Percentiles rank a stretch among this genome's conserved stretches.
phyloP scores from a whole-genome alignment of 2,329 filamentous ascomycete genomes.

The Alternaria sp. region DNA sequence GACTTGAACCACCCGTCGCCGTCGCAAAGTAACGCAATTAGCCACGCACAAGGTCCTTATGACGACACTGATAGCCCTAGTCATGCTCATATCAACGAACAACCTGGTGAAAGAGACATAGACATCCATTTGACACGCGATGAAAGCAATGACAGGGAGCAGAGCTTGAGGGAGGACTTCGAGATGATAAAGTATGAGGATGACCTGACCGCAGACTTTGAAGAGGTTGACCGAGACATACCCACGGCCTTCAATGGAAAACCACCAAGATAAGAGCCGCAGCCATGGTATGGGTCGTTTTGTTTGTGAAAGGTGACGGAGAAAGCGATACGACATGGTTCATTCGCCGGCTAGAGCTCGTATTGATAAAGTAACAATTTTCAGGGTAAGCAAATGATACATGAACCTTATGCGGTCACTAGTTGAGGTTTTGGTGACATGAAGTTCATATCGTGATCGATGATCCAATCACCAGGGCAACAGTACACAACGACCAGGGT shows the following conservation, averaged over 20 bases:
- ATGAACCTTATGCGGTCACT: not conserved
- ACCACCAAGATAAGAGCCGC: not conserved
- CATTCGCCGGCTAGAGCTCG: not conserved
- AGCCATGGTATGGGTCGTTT: not conserved
- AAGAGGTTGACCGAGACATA: not conserved
- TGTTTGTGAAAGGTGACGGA: not conserved
- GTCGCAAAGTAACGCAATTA: too few species aligned
- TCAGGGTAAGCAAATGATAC: not conserved
- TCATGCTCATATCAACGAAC: not conserved
- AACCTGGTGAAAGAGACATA: not conserved
- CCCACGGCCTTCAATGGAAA: not conserved
- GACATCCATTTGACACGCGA: not conserved
- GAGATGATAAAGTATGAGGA: not conserved
- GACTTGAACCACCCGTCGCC: not conserved
- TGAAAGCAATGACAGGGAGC: not conserved
- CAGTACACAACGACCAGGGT: not conserved
- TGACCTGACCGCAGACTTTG: not conserved
- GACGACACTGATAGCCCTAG: not conserved
- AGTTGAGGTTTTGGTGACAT: not conserved
- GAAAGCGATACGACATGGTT: not conserved
- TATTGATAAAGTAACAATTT: not conserved
- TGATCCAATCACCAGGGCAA: not conserved
- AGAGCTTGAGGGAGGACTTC: not conserved
- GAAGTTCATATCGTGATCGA: not conserved
- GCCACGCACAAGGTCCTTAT: not conserved